Percentiles rank a stretch among this genome's conserved stretches.
phyloP scores from a whole-genome alignment of 805 yeast genomes.

The Ogataea pignaliae region DNA sequence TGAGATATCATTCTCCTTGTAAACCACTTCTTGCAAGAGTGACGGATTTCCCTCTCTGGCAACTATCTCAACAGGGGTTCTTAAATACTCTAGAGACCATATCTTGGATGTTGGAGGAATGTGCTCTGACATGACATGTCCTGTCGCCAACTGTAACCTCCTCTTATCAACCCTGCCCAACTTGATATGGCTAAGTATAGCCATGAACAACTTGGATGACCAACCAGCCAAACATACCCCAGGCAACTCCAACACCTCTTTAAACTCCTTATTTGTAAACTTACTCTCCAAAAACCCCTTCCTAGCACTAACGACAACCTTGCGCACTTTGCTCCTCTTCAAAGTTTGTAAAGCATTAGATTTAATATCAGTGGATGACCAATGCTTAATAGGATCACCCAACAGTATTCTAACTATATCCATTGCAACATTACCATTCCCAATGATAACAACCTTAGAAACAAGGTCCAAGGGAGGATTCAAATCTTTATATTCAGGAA shows the following conservation, averaged over 20 bases:
- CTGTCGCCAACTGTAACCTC: slow-evolving; percentile 56
- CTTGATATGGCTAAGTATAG: slow-evolving; percentile 25
- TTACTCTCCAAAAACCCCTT: slow-evolving; percentile 84
- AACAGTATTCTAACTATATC: slow-evolving; percentile 82
- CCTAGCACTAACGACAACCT: slow-evolving; percentile 75
- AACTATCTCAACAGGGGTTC: slow-evolving; percentile 56
- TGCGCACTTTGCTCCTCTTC: slow-evolving; percentile 47
- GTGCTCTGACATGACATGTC: slow-evolving; percentile 31
- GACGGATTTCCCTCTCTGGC: slow-evolving; percentile 30
- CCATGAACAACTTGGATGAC: slow-evolving; percentile 34
- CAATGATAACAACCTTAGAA: slow-evolving; percentile 73
- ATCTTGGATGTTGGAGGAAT: slow-evolving; percentile 10
- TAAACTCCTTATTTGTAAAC: slow-evolving; percentile 85
- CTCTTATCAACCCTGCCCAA: slow-evolving; percentile 59
- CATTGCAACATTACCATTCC: slow-evolving; percentile 94
- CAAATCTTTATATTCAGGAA: slow-evolving; percentile 52
- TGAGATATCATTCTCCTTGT: slow-evolving; percentile 42
- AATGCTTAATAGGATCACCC: slow-evolving; percentile 45
- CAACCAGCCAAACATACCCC: slow-evolving; percentile 46
- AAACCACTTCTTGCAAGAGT: slow-evolving; percentile 41
- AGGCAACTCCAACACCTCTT: slow-evolving; percentile 70
- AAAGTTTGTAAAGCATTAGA: slow-evolving; percentile 53
- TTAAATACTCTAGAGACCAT: slow-evolving; percentile 71
- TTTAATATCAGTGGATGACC: slow-evolving; percentile 73
- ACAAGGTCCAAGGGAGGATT: slow-evolving; percentile 59